Percentiles rank a stretch among this genome's conserved stretches.
These are phyloP conservation scores for Phytophthora nicotianae DNA, from an alignment of 352 stramenopile genomes.

Conservation along the genomic window DNA sequence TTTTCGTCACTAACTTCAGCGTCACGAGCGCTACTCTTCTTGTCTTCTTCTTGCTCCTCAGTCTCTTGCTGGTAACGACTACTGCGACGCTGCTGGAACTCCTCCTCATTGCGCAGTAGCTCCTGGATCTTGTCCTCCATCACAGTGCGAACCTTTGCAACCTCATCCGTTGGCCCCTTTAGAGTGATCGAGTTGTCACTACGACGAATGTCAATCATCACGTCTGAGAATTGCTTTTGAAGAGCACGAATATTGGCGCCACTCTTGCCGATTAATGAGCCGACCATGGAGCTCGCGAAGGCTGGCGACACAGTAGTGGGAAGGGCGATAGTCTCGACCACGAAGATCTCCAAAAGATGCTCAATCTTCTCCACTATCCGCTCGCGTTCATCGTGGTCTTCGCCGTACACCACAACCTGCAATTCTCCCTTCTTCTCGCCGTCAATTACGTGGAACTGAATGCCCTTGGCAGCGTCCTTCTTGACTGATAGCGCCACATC, in stretches of 20 bases:
- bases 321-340: slow-evolving; percentile 56
- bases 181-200: slow-evolving; percentile 55
- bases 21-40: slow-evolving; percentile 21
- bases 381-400: slow-evolving; percentile 62
- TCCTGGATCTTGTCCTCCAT: slow-evolving; percentile 81
- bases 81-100: slow-evolving; percentile 48
- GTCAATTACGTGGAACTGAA: slow-evolving; percentile 65
- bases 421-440: slow-evolving; percentile 43
- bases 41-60: slow-evolving; percentile 30
- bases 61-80: slow-evolving; percentile 41
- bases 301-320: slow-evolving; percentile 42
- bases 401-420: slow-evolving; percentile 62
- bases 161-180: slow-evolving; percentile 56
- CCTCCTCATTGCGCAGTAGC: slow-evolving; percentile 54
- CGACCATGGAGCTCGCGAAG: slow-evolving; percentile 55
- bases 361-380: slow-evolving; percentile 67
- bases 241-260: slow-evolving; percentile 76
- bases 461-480: slow-evolving; percentile 53
- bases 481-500: slow-evolving; percentile 55
- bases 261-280: slow-evolving; percentile 80
- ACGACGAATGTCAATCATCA: slow-evolving; percentile 71
- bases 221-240: slow-evolving; percentile 64
- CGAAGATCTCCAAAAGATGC: slow-evolving; percentile 55
- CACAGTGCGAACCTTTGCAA: slow-evolving; percentile 56
- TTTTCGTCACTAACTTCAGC: slow-evolving; percentile 43